Evolutionary conservation across 179 eudicot genomes (phyloP).

Genomic region (Actinidia chinensis): DNA sequence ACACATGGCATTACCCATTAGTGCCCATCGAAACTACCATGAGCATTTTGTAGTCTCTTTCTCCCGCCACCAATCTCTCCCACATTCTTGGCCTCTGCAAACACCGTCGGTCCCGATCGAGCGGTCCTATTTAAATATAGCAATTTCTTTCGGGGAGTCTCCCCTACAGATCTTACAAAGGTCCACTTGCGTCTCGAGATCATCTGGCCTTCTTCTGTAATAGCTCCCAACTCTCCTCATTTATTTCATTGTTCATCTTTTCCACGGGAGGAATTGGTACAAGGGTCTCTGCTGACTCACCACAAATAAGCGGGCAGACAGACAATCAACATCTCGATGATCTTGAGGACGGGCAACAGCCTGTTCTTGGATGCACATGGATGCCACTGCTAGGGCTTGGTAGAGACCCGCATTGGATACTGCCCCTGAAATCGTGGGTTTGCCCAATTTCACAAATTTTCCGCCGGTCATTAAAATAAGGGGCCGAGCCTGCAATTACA

Average conservation of each 20-base stretch:
- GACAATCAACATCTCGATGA: conserved; percentile 85
- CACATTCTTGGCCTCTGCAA: conserved; percentile 93
- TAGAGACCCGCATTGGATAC: conserved; percentile 83
- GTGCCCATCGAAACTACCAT: conserved; percentile 47
- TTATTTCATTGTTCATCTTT: conserved; percentile 41
- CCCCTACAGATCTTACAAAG: conserved; percentile 69
- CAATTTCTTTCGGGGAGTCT: conserved; percentile 68
- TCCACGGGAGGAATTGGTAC: conserved; percentile 13
- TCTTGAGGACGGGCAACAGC: conserved; percentile 81
- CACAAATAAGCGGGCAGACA: conserved; percentile 79
- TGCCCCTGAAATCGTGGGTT: conserved; percentile 72
- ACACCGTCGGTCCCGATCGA: conserved; percentile 71
- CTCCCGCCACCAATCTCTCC: conserved; percentile 74
- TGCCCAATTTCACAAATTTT: conserved; percentile 59
- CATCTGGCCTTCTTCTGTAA: conserved; percentile 53
- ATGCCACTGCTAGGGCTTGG: conserved; percentile 88
- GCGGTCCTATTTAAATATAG: conserved; percentile 46
- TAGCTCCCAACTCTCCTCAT: conserved; percentile 51
- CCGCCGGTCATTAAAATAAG: conserved; percentile 71
- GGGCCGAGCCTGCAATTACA: conserved; percentile 71
- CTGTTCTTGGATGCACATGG: conserved; percentile 94
- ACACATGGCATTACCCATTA: conserved; percentile 23
- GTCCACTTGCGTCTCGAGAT: conserved; percentile 65
- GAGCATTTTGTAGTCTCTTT: conserved; percentile 62
- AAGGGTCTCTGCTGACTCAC: conserved; percentile 67